These are phyloP conservation scores for Celoporthe dispersa DNA, from an alignment of 2,329 filamentous ascomycete genomes.

Conservation along the genomic window DNA sequence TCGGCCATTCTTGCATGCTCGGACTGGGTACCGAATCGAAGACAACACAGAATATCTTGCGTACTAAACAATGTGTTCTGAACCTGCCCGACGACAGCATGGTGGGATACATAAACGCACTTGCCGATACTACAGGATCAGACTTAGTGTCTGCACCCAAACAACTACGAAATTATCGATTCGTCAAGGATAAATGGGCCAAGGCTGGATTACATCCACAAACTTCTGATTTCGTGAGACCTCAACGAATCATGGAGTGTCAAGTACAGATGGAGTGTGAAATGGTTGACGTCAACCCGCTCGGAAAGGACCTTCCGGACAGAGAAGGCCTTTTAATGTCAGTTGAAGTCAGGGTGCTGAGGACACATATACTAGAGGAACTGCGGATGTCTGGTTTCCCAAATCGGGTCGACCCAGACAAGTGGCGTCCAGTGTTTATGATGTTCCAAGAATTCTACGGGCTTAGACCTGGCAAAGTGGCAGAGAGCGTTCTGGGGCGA, in stretches of 20 bases:
- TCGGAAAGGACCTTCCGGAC: slow-evolving; percentile 40
- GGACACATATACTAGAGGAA: slow-evolving; percentile 39
- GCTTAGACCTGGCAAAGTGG: slow-evolving; percentile 36
- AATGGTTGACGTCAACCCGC: slow-evolving; percentile 38
- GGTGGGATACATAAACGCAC: slow-evolving; percentile 41
- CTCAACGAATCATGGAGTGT: slow-evolving; percentile 44
- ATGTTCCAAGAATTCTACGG: slow-evolving; percentile 50
- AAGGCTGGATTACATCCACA: slow-evolving; percentile 40
- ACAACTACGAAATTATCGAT: slow-evolving; percentile 38
- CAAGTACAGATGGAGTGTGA: slow-evolving; percentile 49
- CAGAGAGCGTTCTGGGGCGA: slow-evolving; percentile 32
- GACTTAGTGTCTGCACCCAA: slow-evolving; percentile 38
- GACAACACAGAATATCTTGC: slow-evolving; percentile 46
- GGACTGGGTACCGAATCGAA: slow-evolving; percentile 43
- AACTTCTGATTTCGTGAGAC: slow-evolving; percentile 40
- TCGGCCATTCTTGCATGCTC: slow-evolving; percentile 48
- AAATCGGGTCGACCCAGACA: slow-evolving; percentile 48
- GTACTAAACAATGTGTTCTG: slow-evolving; percentile 47
- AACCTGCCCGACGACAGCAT: slow-evolving; percentile 45
- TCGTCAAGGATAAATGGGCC: slow-evolving; percentile 46
- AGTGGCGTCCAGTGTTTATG: slow-evolving; percentile 50
- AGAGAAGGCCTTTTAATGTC: slow-evolving; percentile 37
- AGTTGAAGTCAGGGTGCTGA: slow-evolving; percentile 44
- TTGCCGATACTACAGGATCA: slow-evolving; percentile 45
- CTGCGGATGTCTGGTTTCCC: slow-evolving; percentile 42